Evolutionary conservation across 805 yeast genomes (phyloP), one percentile per base, ranked within the genome.

Genomic region (Myxozyma mucilagina): DNA sequence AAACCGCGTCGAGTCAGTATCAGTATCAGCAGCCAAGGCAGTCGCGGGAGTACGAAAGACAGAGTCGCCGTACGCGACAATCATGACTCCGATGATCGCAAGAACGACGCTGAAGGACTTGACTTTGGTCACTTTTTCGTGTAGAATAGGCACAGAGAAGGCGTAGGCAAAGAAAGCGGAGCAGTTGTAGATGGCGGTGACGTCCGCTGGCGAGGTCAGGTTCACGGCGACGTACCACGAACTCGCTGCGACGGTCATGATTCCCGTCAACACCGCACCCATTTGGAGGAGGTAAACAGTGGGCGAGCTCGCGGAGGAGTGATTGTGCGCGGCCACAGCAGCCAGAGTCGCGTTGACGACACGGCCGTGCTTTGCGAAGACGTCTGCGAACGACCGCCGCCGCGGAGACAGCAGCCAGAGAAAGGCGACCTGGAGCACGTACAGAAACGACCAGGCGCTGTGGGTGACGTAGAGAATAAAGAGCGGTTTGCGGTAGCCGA

Each of bases 171-270:
- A 87, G 72, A 90, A 90, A 0, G 96, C 96, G 14, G 93, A 86
- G 71, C 94, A 89, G 75, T 90, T 90, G 75, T 90, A 90, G 62
- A 90, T 90, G 2, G 97, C 97, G 1, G 96, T 90, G 41, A 90
- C 87, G 69, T 90, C 96, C 2, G 90, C 80, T 0, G 96, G 90
- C 34, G 91, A 87, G 0, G 96, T 85, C 70, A 88, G 74, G 35
- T 85, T 79, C 84, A 90, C 89, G 10, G 96, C 87, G 16, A 88
- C 81, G 71, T 89, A 90, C 97, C 97, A 90, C 1, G 96, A 83
- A 18, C 82, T 77, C 1, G 96, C 96, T 0, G 96, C 96, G 1
- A 84, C 62, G 18, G 88, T 88, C 62, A 90, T 76, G 6, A 90
- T 81, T 8, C 82, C 35, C 2, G 87, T 80, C 35, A 87, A 75